Conservation (phyloP, 179 eudicot species). For the Beta corolliflora region DNA sequence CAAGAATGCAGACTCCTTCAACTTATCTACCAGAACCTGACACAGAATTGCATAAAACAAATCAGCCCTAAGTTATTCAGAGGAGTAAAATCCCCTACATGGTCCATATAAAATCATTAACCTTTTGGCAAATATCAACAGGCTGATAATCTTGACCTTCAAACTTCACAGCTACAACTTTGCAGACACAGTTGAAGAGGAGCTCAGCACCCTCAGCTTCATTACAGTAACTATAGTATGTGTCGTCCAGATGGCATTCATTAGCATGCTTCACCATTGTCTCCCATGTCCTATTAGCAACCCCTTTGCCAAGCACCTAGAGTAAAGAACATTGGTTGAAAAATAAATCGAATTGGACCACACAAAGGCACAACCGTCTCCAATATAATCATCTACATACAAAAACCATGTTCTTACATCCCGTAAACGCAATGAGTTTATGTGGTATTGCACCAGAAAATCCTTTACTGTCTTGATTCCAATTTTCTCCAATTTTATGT, state of each 20-base stretch:
- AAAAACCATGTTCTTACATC: slow-evolving; percentile 26
- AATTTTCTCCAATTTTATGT: slow-evolving; percentile 31
- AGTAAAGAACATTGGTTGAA: background rate
- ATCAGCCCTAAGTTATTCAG: background rate
- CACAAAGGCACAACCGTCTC: background rate
- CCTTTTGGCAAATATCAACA: slow-evolving; percentile 40
- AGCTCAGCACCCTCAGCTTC: slow-evolving; percentile 29
- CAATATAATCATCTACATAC: background rate
- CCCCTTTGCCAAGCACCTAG: slow-evolving; percentile 44
- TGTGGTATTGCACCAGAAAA: slow-evolving; percentile 40
- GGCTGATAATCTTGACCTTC: slow-evolving; percentile 32
- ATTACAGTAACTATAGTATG: slow-evolving; percentile 30
- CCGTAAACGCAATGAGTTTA: slow-evolving; percentile 26
- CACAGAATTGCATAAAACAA: slow-evolving; percentile 8
- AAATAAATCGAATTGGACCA: background rate
- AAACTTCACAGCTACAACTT: slow-evolving; percentile 38
- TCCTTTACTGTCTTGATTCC: slow-evolving; percentile 45
- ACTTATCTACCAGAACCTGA: slow-evolving; percentile 55
- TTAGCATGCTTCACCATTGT: slow-evolving; percentile 45
- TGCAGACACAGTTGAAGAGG: slow-evolving; percentile 42
- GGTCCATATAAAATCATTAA: background rate
- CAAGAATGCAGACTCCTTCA: slow-evolving; percentile 50
- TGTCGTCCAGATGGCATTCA: slow-evolving; percentile 36
- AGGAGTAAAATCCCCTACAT: background rate
- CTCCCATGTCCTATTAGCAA: slow-evolving; percentile 46